These are phyloP conservation scores for Mycena polygramma DNA, from an alignment of 768 basidiomycete species.

Conservation along the genomic window DNA sequence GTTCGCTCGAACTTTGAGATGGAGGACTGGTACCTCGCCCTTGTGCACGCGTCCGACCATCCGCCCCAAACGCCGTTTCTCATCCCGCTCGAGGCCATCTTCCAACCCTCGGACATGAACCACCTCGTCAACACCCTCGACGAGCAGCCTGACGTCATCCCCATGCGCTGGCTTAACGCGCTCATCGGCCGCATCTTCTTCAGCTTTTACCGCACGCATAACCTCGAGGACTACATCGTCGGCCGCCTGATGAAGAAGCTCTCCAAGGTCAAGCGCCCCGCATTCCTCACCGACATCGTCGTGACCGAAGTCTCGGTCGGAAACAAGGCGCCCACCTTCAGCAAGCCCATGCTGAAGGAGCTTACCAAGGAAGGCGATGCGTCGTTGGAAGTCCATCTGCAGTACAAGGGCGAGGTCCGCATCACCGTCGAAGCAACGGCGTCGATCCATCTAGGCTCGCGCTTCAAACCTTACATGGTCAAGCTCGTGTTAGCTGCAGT, in stretches of 20 bases:
- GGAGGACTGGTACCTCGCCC: conserved; percentile 96
- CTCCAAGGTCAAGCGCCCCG: conserved; percentile 89
- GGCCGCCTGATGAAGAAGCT: conserved; percentile 93
- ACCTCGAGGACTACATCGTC: conserved; percentile 88
- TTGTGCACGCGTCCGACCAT: conserved; percentile 80
- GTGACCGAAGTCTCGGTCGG: conserved; percentile 94
- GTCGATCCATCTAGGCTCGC: conserved; percentile 84
- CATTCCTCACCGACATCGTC: conserved; percentile 85
- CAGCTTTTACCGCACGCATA: conserved; percentile 87
- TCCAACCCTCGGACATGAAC: conserved; percentile 84
- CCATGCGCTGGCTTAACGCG: conserved; percentile 98
- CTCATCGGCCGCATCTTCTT: conserved; percentile 94
- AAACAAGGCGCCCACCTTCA: conserved; percentile 84
- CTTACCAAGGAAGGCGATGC: conserved; percentile 95
- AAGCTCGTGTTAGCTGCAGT: conserved; percentile 92
- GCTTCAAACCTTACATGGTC: conserved; percentile 91
- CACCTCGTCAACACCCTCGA: conserved; percentile 88
- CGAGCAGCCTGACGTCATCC: conserved; percentile 94
- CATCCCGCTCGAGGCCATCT: conserved; percentile 72
- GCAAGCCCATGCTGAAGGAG: conserved; percentile 98
- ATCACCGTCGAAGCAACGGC: conserved; percentile 93
- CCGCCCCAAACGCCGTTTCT: conserved; percentile 74
- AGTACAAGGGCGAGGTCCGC: conserved; percentile 89
- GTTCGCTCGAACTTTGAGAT: conserved; percentile 89
- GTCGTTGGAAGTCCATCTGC: conserved; percentile 86